These are phyloP conservation scores for Fusarium lateritium DNA, from an alignment of 2,329 filamentous ascomycete genomes.

Conservation along the genomic window DNA sequence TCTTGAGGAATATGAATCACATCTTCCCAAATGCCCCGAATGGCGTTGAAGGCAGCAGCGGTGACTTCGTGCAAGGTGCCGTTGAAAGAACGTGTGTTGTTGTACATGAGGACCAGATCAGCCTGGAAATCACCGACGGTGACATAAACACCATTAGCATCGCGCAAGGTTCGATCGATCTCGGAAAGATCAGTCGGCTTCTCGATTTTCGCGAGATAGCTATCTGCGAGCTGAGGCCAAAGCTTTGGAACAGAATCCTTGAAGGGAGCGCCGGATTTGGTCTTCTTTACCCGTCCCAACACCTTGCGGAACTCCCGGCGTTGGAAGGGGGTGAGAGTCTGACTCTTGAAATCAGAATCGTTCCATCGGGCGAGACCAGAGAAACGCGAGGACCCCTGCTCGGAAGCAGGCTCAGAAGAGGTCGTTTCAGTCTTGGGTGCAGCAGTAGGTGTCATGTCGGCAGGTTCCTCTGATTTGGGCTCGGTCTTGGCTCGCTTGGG, in stretches of 20 bases:
- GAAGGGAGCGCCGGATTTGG: constrained; percentile 84
- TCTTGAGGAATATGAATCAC: constrained; percentile 61
- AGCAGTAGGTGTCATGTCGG: constrained; percentile 19
- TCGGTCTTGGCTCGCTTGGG: constrained; percentile 88
- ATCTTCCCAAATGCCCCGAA: constrained; percentile 67
- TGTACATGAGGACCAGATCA: constrained; percentile 83
- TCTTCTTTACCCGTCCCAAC: constrained; percentile 85
- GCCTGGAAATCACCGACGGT: constrained; percentile 80
- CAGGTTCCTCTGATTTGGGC: constrained; percentile 60
- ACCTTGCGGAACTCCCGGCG: constrained; percentile 75
- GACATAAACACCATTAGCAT: constrained; percentile 70
- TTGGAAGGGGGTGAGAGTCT: constrained; percentile 71
- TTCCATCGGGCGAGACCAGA: constrained; percentile 57
- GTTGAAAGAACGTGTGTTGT: constrained; percentile 88
- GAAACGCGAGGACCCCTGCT: constrained; percentile 45
- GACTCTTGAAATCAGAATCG: constrained; percentile 60
- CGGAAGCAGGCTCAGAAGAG: constrained; percentile 44
- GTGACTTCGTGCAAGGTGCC: constrained; percentile 83
- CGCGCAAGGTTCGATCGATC: constrained; percentile 85
- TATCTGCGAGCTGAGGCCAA: constrained; percentile 81
- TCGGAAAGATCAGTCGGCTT: constrained; percentile 87
- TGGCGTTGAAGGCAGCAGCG: constrained; percentile 66
- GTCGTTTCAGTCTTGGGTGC: constrained; percentile 32
- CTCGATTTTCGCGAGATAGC: constrained; percentile 77
- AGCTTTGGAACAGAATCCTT: constrained; percentile 82